phyloP scores from a whole-genome alignment of 495 filamentous ascomycete species.

The Glarea lozoyensis region DNA sequence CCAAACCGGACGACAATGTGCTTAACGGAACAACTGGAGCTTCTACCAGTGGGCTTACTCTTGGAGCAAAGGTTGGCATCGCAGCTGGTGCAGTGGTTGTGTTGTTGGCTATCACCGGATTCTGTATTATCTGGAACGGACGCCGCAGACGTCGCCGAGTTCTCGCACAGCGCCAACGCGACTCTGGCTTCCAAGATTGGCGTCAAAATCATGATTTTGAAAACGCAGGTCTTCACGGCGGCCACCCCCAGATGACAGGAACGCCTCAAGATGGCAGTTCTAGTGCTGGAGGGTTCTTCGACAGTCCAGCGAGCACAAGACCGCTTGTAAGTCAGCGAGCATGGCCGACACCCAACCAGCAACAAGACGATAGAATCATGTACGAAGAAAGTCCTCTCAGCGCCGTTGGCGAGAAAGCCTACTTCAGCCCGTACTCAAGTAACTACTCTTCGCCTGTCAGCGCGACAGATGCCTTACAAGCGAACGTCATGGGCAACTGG shows the following conservation, averaged over 20 bases:
- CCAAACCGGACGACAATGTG: conserved; percentile 5
- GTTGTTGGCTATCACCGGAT: conserved; percentile 32
- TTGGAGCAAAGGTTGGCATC: conserved; percentile 43
- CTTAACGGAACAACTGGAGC: conserved; percentile 1
- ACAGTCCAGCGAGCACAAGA: conserved; percentile 17
- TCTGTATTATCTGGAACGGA: conserved; percentile 37
- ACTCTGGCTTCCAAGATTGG: conserved; percentile 13
- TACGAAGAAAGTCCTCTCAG: conserved; percentile 10
- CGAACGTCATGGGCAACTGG: conserved; percentile 4
- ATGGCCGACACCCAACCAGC: not conserved
- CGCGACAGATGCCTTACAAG: conserved; percentile 7
- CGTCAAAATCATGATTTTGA: not conserved
- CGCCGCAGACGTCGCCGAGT: conserved; percentile 28
- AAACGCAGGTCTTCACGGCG: not conserved
- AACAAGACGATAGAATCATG: no score
- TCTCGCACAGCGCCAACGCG: conserved; percentile 8
- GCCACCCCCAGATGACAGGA: not conserved
- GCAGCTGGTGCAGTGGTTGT: conserved; percentile 37
- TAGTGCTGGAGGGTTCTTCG: conserved; percentile 14
- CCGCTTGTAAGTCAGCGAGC: conserved; percentile 1
- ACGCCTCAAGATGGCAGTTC: not conserved
- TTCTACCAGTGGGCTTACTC: conserved; percentile 26
- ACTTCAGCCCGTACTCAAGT: conserved; percentile 20
- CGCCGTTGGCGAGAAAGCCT: conserved; percentile 12
- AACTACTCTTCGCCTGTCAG: conserved; percentile 15